These are phyloP conservation scores for Cerrena zonata DNA, from an alignment of 1,284 basidiomycete species.

Conservation along the genomic window DNA sequence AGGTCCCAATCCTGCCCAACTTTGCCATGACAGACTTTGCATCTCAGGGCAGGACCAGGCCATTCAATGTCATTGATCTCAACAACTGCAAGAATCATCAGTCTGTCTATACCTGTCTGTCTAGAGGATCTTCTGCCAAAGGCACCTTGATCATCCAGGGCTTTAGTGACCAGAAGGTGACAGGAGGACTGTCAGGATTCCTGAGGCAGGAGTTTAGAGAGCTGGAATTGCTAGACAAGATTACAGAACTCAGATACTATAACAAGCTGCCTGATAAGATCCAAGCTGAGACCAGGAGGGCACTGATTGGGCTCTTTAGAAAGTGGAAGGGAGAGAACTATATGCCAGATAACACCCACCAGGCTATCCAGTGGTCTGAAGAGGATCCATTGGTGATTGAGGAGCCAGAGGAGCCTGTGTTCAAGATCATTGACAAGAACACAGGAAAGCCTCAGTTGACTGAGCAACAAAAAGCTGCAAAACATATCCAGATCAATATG, in stretches of 20 bases:
- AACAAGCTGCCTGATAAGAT: no score
- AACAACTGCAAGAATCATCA: conserved; percentile 25
- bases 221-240: conserved; percentile 30
- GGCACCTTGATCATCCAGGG: conserved; percentile 31
- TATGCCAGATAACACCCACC: no score
- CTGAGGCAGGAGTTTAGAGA: conserved; percentile 29
- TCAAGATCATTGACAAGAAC: no score
- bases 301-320: no score
- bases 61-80: conserved; percentile 30
- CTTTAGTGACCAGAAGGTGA: conserved; percentile 22
- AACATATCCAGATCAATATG: no score
- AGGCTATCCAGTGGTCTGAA: no score
- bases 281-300: no score
- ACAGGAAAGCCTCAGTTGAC: no score
- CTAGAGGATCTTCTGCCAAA: conserved; percentile 23
- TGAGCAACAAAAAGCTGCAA: no score
- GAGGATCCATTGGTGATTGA: no score
- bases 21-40: conserved; percentile 41
- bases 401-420: no score
- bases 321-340: no score
- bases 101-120: conserved; percentile 33
- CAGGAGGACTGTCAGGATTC: conserved; percentile 11
- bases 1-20: conserved; percentile 33
- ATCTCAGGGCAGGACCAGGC: conserved; percentile 34
- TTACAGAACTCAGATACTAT: conserved; percentile 22